Conservation (phyloP, 805 yeast species). For the Kluyveromyces lactis region DNA sequence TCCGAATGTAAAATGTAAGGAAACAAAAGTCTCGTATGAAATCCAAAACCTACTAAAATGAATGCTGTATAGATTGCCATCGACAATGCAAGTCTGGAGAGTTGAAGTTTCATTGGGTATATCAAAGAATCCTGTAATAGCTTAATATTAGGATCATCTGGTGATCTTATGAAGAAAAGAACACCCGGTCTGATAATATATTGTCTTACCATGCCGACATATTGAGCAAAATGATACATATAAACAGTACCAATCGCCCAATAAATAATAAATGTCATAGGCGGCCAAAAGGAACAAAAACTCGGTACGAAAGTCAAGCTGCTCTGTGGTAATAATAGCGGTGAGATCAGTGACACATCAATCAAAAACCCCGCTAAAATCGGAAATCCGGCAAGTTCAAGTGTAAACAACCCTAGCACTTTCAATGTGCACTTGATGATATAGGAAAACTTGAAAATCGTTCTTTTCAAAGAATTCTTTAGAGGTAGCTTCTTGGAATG, state of each 20-base stretch:
- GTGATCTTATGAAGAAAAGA: conserved; percentile 82
- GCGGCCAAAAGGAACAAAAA: conserved; percentile 17
- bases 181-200: conserved; percentile 79
- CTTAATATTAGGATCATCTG: conserved; percentile 86
- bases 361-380: conserved; percentile 74
- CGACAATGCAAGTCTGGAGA: conserved; percentile 64
- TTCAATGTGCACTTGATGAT: conserved; percentile 57
- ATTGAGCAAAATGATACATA: conserved; percentile 82
- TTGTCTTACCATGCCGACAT: conserved; percentile 73
- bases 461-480: conserved; percentile 34
- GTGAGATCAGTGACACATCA: conserved; percentile 46
- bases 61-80: conserved; percentile 67
- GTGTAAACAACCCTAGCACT: conserved; percentile 63
- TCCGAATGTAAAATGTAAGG: conserved; percentile 28
- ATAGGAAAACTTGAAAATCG: conserved; percentile 42
- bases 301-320: conserved; percentile 17
- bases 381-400: conserved; percentile 83
- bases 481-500: conserved; percentile 23
- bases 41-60: conserved; percentile 69
- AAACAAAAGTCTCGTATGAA: conserved; percentile 43
- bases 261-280: conserved; percentile 25
- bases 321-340: conserved; percentile 15
- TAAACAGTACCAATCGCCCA: conserved; percentile 78
- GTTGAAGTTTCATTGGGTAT: conserved; percentile 62
- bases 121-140: conserved; percentile 81